Percentiles rank a stretch among this genome's conserved stretches.
Conservation (phyloP, 2,329 filamentous ascomycete genomes). For the Apiospora marii region DNA sequence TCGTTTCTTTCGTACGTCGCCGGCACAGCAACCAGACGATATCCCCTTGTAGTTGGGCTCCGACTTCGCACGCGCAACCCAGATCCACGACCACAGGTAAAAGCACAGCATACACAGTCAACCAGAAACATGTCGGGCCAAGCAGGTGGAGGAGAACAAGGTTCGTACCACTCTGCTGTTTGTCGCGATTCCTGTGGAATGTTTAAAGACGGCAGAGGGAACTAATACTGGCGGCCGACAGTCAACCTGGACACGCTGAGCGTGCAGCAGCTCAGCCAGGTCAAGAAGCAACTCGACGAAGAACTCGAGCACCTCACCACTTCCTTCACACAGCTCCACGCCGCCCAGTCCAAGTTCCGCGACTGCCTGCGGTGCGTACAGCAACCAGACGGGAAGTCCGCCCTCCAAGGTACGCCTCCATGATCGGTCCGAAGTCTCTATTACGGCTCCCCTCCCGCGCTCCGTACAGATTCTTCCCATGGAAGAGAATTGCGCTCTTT, state of each 20-base stretch:
- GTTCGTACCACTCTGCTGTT: not conserved
- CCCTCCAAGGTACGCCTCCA: constrained; percentile 38
- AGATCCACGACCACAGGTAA: not conserved
- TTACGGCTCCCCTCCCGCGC: not conserved
- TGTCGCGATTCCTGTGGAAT: not conserved
- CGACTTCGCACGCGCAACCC: not conserved
- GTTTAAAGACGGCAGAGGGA: not conserved
- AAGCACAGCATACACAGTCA: not conserved
- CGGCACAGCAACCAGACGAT: not conserved
- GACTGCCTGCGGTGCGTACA: constrained; percentile 86
- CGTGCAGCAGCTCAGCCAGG: constrained; percentile 83
- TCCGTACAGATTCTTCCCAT: not conserved
- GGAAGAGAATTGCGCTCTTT: not conserved
- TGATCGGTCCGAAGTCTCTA: not conserved
- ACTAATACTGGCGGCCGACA: constrained; percentile 36
- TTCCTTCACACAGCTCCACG: constrained; percentile 89
- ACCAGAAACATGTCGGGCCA: constrained; percentile 21
- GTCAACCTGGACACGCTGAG: constrained; percentile 78
- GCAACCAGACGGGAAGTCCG: constrained; percentile 53
- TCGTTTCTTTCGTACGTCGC: not conserved
- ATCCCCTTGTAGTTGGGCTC: not conserved
- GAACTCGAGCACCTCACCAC: constrained; percentile 93
- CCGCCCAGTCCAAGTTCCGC: constrained; percentile 88
- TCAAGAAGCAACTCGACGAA: constrained; percentile 96
- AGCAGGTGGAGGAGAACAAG: constrained; percentile 16